Conservation (phyloP, 2,329 filamentous ascomycete species). For the Didymella sp. region DNA sequence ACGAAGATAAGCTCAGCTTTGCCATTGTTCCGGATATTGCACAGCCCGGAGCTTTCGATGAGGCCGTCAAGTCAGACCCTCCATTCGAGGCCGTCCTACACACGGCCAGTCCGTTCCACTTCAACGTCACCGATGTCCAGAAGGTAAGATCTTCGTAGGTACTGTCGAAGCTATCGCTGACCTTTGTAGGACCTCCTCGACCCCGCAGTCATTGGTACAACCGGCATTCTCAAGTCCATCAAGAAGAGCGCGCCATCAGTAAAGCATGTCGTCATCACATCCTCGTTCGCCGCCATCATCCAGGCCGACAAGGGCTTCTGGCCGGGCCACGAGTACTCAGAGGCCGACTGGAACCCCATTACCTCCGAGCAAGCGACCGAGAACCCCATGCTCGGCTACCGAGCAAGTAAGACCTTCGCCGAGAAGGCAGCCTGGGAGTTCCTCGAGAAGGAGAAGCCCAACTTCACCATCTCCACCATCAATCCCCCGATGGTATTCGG, state of each 20-base stretch:
- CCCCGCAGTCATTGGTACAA: constrained; percentile 69
- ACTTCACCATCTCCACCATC: constrained; percentile 58
- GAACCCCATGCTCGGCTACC: constrained; percentile 55
- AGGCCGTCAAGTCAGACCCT: constrained; percentile 65
- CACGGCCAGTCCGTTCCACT: constrained; percentile 68
- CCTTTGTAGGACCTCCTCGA: constrained; percentile 59
- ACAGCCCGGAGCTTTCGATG: constrained; percentile 69
- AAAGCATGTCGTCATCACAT: constrained; percentile 75
- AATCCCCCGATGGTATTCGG: constrained; percentile 60
- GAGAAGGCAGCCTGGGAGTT: constrained; percentile 63
- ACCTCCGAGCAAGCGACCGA: constrained; percentile 58
- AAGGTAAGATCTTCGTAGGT: constrained; percentile 50
- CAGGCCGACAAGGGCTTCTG: constrained; percentile 61
- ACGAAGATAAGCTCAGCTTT: constrained; percentile 64
- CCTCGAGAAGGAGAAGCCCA: constrained; percentile 58
- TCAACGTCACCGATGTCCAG: constrained; percentile 75
- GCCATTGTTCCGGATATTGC: constrained; percentile 77
- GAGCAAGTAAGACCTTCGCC: constrained; percentile 68
- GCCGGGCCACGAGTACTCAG: constrained; percentile 60
- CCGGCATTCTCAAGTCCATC: constrained; percentile 67
- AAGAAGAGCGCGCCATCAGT: constrained; percentile 69
- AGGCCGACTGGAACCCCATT: constrained; percentile 65
- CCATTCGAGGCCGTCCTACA: constrained; percentile 71
- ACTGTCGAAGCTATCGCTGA: constrained; percentile 16
- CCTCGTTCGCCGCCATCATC: constrained; percentile 71